Conservation (phyloP, 2,329 filamentous ascomycete genomes). For the Penicillium aurantiogriseum region DNA sequence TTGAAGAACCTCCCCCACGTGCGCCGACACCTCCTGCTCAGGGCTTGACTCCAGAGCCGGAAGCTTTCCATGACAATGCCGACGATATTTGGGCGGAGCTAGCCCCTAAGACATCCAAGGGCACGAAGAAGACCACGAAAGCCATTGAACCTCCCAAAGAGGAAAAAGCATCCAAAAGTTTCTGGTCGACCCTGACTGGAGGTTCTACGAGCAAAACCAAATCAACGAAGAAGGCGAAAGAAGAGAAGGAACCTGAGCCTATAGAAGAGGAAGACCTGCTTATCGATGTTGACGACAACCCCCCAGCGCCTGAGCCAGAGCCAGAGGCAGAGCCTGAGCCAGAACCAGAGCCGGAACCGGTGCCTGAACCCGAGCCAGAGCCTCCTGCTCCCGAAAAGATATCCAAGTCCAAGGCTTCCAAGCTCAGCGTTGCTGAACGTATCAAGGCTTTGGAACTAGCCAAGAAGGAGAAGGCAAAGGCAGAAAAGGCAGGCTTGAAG, state of each 20-base stretch:
- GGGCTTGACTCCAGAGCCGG: constrained; percentile 42
- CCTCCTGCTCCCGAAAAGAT: constrained; percentile 45
- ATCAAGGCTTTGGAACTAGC: constrained; percentile 49
- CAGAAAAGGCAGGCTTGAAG: constrained; percentile 36
- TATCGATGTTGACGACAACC: constrained; percentile 35
- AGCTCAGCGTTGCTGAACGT: constrained; percentile 53
- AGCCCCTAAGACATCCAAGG: constrained; percentile 38
- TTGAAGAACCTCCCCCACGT: constrained; percentile 47
- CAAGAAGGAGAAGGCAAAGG: constrained; percentile 42
- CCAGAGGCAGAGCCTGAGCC: constrained; percentile 34
- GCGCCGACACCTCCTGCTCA: constrained; percentile 50
- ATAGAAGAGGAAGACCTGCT: constrained; percentile 30
- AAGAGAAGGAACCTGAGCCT: constrained; percentile 26
- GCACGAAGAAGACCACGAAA: constrained; percentile 31
- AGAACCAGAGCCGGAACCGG: constrained; percentile 32
- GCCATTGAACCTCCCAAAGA: constrained; percentile 27
- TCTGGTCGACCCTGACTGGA: constrained; percentile 47
- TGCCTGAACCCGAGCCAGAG: constrained; percentile 35
- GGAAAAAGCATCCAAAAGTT: constrained; percentile 42
- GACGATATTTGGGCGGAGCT: constrained; percentile 42
- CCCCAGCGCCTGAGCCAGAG: constrained; percentile 29
- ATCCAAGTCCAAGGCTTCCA: constrained; percentile 43
- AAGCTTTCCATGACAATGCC: constrained; percentile 31
- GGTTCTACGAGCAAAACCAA: constrained; percentile 41
- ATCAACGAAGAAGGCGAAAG: constrained; percentile 48